Percentiles rank a stretch among this genome's conserved stretches.
phyloP scores from a whole-genome alignment of 768 basidiomycete species.

The Brasilioporus rufonigricans region DNA sequence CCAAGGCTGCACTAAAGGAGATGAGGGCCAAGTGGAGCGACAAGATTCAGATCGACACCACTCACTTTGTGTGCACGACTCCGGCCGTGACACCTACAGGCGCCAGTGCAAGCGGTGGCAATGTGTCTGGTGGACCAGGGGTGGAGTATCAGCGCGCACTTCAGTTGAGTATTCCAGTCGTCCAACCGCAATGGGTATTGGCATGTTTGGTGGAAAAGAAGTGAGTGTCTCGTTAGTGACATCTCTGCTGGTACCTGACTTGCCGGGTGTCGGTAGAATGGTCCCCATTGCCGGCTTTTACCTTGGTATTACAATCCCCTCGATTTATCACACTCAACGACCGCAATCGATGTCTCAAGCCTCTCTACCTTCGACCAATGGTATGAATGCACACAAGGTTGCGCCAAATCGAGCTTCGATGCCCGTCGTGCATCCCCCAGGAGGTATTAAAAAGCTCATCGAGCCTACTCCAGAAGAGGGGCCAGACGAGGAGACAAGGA shows the following conservation, averaged over 20 bases:
- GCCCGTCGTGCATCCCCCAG: slow-evolving; percentile 55
- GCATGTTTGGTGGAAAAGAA: slow-evolving; percentile 85
- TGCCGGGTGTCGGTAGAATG: slow-evolving; percentile 53
- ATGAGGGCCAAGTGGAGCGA: slow-evolving; percentile 93
- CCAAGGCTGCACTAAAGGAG: slow-evolving; percentile 73
- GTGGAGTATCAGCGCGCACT: slow-evolving; percentile 94
- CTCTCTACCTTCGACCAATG: slow-evolving; percentile 41
- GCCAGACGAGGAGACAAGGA: slow-evolving; percentile 33
- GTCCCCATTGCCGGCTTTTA: slow-evolving; percentile 82
- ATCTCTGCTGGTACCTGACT: neutral
- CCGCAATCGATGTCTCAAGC: slow-evolving; percentile 80
- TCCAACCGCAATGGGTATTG: slow-evolving; percentile 92
- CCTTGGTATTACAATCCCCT: slow-evolving; percentile 62
- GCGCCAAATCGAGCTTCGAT: slow-evolving; percentile 63
- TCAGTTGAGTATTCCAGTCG: slow-evolving; percentile 91
- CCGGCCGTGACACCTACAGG: slow-evolving; percentile 67
- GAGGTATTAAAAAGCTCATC: slow-evolving; percentile 34
- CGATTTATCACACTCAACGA: slow-evolving; percentile 41
- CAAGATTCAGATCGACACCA: slow-evolving; percentile 95
- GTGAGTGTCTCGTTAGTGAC: slow-evolving; percentile 41
- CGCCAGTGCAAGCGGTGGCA: slow-evolving; percentile 52
- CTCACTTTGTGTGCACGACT: slow-evolving; percentile 95
- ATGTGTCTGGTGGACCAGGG: slow-evolving; percentile 58
- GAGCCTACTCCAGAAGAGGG: slow-evolving; percentile 55
- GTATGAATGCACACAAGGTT: slow-evolving; percentile 30